Conservation (phyloP, 176 grass and related monocot genomes). For the Triticum urartu region DNA sequence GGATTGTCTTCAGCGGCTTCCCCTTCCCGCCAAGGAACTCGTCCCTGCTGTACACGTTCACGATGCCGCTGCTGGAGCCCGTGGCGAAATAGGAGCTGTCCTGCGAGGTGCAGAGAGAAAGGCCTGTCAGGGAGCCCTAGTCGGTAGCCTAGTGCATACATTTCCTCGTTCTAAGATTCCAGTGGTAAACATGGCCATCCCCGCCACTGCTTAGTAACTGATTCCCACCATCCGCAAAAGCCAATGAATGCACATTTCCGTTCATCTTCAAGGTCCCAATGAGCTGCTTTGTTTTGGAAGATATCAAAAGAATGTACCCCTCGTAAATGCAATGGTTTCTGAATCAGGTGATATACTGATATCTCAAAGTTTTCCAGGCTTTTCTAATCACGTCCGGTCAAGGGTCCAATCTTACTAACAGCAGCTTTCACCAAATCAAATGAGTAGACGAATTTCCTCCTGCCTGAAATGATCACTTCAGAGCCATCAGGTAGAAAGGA, state of each 20-base stretch:
- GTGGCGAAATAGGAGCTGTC: slow-evolving; percentile 65
- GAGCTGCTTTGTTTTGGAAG: slow-evolving; percentile 72
- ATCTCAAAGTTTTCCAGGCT: slow-evolving; percentile 75
- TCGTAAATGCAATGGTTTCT: slow-evolving; percentile 78
- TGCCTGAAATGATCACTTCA: slow-evolving; percentile 66
- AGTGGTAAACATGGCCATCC: slow-evolving; percentile 77
- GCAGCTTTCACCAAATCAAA: slow-evolving; percentile 75
- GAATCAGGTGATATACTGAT: slow-evolving; percentile 61
- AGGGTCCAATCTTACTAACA: slow-evolving; percentile 60
- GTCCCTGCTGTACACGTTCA: slow-evolving; percentile 73
- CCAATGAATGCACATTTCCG: slow-evolving; percentile 58
- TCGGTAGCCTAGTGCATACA: slow-evolving; percentile 80
- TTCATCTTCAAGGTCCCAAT: slow-evolving; percentile 94
- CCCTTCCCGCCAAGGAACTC: slow-evolving; percentile 72
- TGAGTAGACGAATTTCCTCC: slow-evolving; percentile 87
- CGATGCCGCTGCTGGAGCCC: slow-evolving; percentile 70
- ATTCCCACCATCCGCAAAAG: slow-evolving; percentile 63
- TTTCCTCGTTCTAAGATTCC: slow-evolving; percentile 77
- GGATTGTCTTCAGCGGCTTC: slow-evolving; percentile 62
- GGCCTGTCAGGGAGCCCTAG: slow-evolving; percentile 53
- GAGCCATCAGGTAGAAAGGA: slow-evolving; percentile 76
- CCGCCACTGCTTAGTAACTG: slow-evolving; percentile 68
- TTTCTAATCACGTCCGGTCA: slow-evolving; percentile 82
- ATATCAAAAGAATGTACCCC: slow-evolving; percentile 80
- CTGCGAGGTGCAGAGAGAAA: slow-evolving; percentile 58